Base-by-base conservation (phyloP, 2,329 filamentous ascomycete species). In the Aciculosporium take region DNA sequence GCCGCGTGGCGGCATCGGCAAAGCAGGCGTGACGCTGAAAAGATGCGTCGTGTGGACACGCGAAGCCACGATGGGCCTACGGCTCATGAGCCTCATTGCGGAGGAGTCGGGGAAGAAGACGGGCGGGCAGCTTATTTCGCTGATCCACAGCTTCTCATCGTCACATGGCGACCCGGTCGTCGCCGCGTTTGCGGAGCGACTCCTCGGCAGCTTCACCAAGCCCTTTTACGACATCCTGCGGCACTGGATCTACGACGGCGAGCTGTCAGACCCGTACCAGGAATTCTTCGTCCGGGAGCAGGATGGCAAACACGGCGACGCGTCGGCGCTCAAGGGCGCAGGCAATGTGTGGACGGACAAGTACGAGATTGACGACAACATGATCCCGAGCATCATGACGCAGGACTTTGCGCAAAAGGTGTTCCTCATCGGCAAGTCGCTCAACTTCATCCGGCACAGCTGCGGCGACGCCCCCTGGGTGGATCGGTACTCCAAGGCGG, bases 271-370 rank as follows among this genome's bases (percentile, higher is more conserved):
- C 60, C 91, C 93, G 0, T 95, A 88, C 54, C 72, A 79, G 42
- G 91, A 98, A 55, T 98, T 98, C 62, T 96, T 98, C 53, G 88
- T 98, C 17, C 79, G 79, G 17, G 86, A 95, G 57, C 85, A 89
- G 51, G 74, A 79, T 40, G 45, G 53, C 6, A 49, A 63, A 47
- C 58, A 66, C 53, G 57, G 66, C 53, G 68, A 75, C 45, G 65
- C 69, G 44, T 54, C 61, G 37, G 71, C 68, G 50, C 65, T 66
- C 39, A 72, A 70, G 37, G 81, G 76, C 20, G 83, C 84, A 13
- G 88, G 82, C 29, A 95, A 88, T 49, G 88, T 96, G 2, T 98
- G 91, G 91, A 88, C 96, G 59, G 87, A 94, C 61, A 96, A 96
- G 58, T 98, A 94, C 63, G 83, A 85, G 54, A 71, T 95, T 30